Evolutionary conservation across 148 eudicot species (phyloP).

Genomic region (Heliosperma pusillum): DNA sequence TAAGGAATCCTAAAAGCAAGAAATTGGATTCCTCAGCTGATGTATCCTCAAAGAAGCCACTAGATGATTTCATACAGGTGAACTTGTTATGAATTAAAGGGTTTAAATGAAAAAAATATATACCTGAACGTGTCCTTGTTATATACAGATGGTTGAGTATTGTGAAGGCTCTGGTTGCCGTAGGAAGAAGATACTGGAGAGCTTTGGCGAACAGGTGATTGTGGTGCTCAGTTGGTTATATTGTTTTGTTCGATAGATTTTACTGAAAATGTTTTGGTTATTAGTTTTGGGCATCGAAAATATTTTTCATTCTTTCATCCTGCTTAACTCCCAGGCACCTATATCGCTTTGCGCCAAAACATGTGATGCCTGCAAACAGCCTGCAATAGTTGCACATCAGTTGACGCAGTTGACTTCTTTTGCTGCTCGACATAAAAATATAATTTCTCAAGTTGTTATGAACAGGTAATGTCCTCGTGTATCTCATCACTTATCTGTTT

Average conservation of each 20-base stretch:
- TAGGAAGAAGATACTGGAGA: conserved; percentile 72
- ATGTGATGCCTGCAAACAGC: conserved; percentile 89
- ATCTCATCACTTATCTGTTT: neutral
- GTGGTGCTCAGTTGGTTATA: neutral
- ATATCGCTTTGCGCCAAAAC: conserved; percentile 60
- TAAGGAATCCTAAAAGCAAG: conserved; percentile 60
- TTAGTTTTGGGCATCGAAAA: neutral
- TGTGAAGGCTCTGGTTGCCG: conserved; percentile 82
- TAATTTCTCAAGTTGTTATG: conserved; percentile 50
- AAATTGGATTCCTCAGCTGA: conserved; percentile 52
- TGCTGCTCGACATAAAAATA: conserved; percentile 36
- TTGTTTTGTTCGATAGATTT: neutral
- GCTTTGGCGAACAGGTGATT: conserved; percentile 84
- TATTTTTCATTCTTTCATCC: neutral
- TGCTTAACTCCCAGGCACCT: conserved; percentile 43
- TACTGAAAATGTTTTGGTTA: neutral
- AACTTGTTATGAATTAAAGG: neutral
- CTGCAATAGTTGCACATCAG: conserved; percentile 53
- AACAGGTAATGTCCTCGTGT: conserved; percentile 47
- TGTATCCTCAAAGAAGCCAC: conserved; percentile 56
- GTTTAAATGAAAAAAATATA: neutral
- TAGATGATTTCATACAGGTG: conserved; percentile 73
- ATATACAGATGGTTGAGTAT: conserved; percentile 69
- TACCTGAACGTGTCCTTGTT: conserved; percentile 8
- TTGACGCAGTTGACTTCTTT: conserved; percentile 61